These are phyloP conservation scores for Trichoderma sp. DNA, from an alignment of 2,329 filamentous ascomycete genomes.

Conservation along the genomic window DNA sequence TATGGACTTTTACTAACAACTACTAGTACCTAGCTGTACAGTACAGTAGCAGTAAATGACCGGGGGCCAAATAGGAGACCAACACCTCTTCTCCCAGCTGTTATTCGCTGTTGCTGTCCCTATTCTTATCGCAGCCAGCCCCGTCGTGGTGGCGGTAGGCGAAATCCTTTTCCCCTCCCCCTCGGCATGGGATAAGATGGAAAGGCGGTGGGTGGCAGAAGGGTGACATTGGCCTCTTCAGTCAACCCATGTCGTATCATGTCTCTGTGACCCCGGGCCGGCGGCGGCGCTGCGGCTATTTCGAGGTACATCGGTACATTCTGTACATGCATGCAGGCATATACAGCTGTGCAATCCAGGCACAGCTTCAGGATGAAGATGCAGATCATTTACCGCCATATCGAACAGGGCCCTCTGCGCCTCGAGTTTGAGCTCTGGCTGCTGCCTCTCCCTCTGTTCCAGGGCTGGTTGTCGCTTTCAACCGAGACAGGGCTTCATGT, in stretches of 20 bases:
- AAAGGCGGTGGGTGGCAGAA: constrained; percentile 22
- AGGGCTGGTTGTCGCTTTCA: neutral
- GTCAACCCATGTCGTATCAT: neutral
- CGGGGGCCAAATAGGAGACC: neutral
- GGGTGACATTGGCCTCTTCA: neutral
- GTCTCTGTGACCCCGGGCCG: neutral
- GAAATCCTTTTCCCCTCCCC: neutral
- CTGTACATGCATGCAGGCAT: neutral
- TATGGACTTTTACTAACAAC: neutral
- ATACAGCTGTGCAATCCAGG: neutral
- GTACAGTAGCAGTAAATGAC: neutral
- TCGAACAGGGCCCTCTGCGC: neutral
- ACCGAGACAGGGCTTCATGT: constrained; percentile 15
- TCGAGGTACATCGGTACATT: neutral
- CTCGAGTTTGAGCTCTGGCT: neutral
- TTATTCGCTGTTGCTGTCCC: neutral
- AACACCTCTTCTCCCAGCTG: neutral
- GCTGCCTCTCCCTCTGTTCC: neutral
- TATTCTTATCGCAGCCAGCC: constrained; percentile 7
- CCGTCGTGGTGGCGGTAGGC: neutral
- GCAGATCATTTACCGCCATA: constrained; percentile 23
- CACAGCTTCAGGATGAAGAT: constrained; percentile 5
- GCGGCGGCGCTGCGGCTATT: neutral
- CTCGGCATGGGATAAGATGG: constrained; percentile 1
- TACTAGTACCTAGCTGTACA: neutral